Evolutionary conservation across 1,284 basidiomycete genomes (phyloP), one percentile per base, ranked within the genome.

Genomic region (Melampsora americana): DNA sequence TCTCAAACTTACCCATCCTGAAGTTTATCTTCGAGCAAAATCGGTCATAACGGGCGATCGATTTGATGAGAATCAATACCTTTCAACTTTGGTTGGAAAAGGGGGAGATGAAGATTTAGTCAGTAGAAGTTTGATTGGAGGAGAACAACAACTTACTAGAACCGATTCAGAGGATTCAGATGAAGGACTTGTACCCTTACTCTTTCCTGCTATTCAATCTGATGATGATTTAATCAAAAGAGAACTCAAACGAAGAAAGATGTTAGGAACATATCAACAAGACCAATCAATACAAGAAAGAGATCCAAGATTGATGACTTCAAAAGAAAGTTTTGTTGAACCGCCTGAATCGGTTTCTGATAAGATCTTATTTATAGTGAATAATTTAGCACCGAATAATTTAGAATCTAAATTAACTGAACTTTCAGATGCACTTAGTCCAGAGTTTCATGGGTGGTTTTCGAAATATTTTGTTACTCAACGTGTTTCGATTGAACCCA

Each of bases 401-500:
- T 93, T 97, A 79, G 93, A 95, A 56, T 82, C 87, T 42, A 98
- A 97, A 84, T 84, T 94, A 46, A 83, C 84, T 59, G 94, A 96
- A 81, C 93, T 97, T 88, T 86, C 86, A 77, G 88, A 88, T 68
- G 85, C 90, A 75, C 94, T 95, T 83, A 87, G 90, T 66, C 89
- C 92, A 79, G 86, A 88, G 66, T 89, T 93, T 81, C 89, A 94
- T 50, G 87, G 91, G 76, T 99, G 96, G 96, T 96, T 99, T 82
- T 95, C 96, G 56, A 90, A 95, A 82, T 99, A 99, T 84, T 87
- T 99, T 61, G 93, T 99, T 32, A 92, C 95, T 80, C 92, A 98
- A 81, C 92, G 96, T 66, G 90, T 99, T 83, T 92, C 90, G 84
- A 91, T 92, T 77, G 96, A 99, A 84, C 93, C 93, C 67, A 99